Percentiles rank a stretch among this genome's conserved stretches.
These are phyloP conservation scores for Agroathelia rolfsii DNA, from an alignment of 1,284 basidiomycete genomes.

Conservation along the genomic window DNA sequence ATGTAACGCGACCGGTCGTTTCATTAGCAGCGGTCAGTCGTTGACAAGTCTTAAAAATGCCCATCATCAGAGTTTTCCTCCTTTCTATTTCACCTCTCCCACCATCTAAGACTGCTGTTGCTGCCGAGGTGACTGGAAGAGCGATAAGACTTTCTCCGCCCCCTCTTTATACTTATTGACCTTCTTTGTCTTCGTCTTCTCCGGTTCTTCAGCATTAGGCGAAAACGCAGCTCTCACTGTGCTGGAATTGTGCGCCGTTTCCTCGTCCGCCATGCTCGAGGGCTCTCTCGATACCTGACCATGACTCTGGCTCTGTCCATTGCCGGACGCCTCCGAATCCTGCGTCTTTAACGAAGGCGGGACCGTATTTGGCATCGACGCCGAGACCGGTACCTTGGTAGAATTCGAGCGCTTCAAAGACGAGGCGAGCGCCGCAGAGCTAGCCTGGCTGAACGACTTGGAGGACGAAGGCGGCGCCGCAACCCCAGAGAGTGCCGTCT, in stretches of 20 bases:
- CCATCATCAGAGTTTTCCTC: too few species aligned
- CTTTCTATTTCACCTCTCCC: too few species aligned
- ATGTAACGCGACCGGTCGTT: too few species aligned
- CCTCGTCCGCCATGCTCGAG: conserved; percentile 62
- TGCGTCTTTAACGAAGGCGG: conserved; percentile 62
- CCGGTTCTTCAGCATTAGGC: conserved; percentile 29
- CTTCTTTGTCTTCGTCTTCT: conserved; percentile 58
- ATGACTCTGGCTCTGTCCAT: conserved; percentile 51
- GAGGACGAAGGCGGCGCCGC: too few species aligned
- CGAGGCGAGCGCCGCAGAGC: conserved; percentile 36
- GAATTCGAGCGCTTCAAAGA: conserved; percentile 36
- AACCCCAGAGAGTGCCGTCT: too few species aligned
- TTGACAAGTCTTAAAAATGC: too few species aligned
- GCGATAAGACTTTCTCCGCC: conserved; percentile 69
- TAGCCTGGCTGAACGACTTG: conserved; percentile 35
- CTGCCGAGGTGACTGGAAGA: conserved; percentile 55
- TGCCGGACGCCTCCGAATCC: conserved; percentile 63
- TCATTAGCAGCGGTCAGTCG: too few species aligned
- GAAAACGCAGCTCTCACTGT: conserved; percentile 19
- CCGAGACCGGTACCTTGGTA: conserved; percentile 45
- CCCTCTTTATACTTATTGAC: conserved; percentile 76
- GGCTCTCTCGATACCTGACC: too few species aligned
- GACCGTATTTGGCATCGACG: conserved; percentile 35
- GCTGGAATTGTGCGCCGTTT: conserved; percentile 18
- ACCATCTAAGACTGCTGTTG: too few species aligned